Evolutionary conservation across 2,329 filamentous ascomycete species (phyloP).

Genomic region (Zopfia rhizophila): DNA sequence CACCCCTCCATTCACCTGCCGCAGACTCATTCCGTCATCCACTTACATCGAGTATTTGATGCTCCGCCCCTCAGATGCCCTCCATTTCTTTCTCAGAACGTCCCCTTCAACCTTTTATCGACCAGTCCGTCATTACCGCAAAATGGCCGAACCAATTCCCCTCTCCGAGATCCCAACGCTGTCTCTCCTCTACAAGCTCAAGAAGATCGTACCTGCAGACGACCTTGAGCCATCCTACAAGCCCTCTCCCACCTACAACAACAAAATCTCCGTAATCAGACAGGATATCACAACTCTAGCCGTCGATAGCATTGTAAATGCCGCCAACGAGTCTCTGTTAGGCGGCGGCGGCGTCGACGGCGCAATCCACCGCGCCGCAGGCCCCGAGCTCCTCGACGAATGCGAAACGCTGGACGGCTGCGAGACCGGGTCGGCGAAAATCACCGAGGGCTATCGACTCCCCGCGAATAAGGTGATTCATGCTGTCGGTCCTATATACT

Average conservation of each 20-base stretch:
- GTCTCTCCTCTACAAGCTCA: constrained; percentile 71
- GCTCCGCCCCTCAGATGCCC: no score
- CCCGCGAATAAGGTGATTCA: constrained; percentile 86
- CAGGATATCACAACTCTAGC: constrained; percentile 84
- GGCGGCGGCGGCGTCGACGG: constrained; percentile 84
- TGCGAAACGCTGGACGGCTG: constrained; percentile 79
- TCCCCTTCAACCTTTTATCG: neutral
- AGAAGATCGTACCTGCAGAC: constrained; percentile 56
- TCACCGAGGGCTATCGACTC: constrained; percentile 80
- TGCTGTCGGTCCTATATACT: constrained; percentile 86
- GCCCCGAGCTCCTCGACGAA: constrained; percentile 72
- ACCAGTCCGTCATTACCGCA: constrained; percentile 12
- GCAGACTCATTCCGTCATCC: no score
- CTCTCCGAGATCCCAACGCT: constrained; percentile 71
- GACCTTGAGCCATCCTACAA: constrained; percentile 12
- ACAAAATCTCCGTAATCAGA: constrained; percentile 74
- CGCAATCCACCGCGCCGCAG: constrained; percentile 85
- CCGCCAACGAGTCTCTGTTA: constrained; percentile 80
- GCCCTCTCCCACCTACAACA: constrained; percentile 61
- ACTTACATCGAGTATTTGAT: no score
- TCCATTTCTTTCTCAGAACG: no score
- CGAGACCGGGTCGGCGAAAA: constrained; percentile 80
- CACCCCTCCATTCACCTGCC: no score
- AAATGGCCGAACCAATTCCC: constrained; percentile 40
- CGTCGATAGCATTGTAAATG: constrained; percentile 90